Evolutionary conservation across 805 yeast genomes (phyloP).

Genomic region (Starmerella asiatica): DNA sequence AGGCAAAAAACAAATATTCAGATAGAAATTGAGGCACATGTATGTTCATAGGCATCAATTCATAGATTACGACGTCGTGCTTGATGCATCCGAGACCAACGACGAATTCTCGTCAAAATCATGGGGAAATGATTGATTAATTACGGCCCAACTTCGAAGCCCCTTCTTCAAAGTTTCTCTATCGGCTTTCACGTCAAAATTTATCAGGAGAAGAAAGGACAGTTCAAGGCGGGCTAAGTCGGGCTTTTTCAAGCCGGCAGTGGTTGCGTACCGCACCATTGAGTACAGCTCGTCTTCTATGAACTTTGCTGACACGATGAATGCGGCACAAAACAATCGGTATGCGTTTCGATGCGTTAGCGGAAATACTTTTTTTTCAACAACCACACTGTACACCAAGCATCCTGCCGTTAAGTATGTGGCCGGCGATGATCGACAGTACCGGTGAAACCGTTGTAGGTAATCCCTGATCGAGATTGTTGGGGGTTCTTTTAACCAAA

Average conservation of each 20-base stretch:
- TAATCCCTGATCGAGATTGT: conserved; percentile 25
- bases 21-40: no score
- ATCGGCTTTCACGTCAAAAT: conserved; percentile 38
- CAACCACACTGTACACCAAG: conserved; percentile 26
- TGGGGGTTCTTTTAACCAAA: conserved; percentile 22
- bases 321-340: conserved; percentile 34
- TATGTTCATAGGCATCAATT: no score
- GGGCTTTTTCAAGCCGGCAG: conserved; percentile 33
- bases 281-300: conserved; percentile 36
- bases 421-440: conserved; percentile 30
- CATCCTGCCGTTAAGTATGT: conserved; percentile 29
- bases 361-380: conserved; percentile 24
- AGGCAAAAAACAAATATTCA: no score
- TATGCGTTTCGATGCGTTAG: conserved; percentile 31
- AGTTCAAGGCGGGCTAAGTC: conserved; percentile 40
- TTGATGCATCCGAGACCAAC: no score
- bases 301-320: conserved; percentile 36
- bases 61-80: no score
- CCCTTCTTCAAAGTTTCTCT: conserved; percentile 6
- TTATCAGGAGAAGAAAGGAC: conserved; percentile 36
- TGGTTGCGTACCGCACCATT: conserved; percentile 36
- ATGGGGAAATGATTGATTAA: no score
- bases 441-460: conserved; percentile 28
- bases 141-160: conserved; percentile 7
- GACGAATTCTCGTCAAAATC: no score